Base-by-base conservation (phyloP, 495 filamentous ascomycete species). In the Penicillium silybi region DNA sequence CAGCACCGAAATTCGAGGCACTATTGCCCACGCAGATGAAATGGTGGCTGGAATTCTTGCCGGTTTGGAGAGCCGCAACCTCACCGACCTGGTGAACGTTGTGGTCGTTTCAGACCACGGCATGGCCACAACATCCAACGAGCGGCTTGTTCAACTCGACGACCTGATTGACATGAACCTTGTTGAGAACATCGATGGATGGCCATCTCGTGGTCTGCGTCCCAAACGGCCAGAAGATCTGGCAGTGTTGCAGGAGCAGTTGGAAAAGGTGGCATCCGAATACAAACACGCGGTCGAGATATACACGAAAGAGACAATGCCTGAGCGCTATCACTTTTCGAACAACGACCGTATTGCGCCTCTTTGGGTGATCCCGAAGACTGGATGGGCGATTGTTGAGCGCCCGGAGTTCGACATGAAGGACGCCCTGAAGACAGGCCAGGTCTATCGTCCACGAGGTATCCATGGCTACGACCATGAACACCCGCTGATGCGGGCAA, bases 91-190 rank as follows among this genome's bases (percentile, higher is more conserved):
- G 41, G 88, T 97, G 60, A 99, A 99, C 56, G 80, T 99, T n/a
- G 83, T 99, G 29, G 80, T 99, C n/a, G 92, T 99, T 15, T 95
- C 90, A 10, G 93, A 99, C 67, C 93, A 99, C 60, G 93, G 93
- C 18, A 99, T 99, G 93, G 92, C 92, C 4, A 92, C 88, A 1
- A 97, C 93, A 0, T 85, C 89, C 32, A 82, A 78, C 0, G 77
- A 83, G 16, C 83, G 92, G n/a, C 72, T 96, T 35, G 80, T 99
- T 20, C 93, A 97, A 65, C 72, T 97, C n/a, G 93, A 99, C 54
- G 90, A 97, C 63, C 60, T 96, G 3, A 78, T 97, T 26, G 88
- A 95, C 57, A 70, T 86, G 0, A 66, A 67, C 40, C 77, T 87
- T 45, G 82, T 95, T 19, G 85, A 85, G 50, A 90, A 92, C 58